phyloP scores from a whole-genome alignment of 164 flowering plant genomes.

The Litsea cubeba region DNA sequence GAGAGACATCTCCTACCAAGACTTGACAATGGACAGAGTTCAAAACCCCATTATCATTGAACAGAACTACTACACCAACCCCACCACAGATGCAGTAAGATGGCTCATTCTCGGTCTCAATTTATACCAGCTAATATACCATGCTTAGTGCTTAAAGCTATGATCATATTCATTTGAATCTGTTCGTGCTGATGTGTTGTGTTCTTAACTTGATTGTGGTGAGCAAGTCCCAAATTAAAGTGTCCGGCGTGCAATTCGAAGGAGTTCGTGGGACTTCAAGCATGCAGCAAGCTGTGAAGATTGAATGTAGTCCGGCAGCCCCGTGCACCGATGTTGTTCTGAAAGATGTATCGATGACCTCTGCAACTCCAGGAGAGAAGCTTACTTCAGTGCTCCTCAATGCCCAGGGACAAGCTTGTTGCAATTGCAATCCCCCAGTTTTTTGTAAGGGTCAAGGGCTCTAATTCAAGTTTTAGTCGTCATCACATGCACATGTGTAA shows the following conservation, averaged over 20 bases:
- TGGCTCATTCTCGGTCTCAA: neutral
- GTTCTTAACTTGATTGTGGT: neutral
- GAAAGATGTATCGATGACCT: neutral
- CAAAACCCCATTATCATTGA: constrained; percentile 54
- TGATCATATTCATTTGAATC: neutral
- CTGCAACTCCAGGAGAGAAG: neutral
- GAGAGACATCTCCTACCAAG: constrained; percentile 28
- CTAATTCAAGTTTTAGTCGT: no score
- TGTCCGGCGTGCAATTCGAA: neutral
- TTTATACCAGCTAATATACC: neutral
- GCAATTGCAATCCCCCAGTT: no score
- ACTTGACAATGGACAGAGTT: constrained; percentile 28
- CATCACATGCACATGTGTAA: no score
- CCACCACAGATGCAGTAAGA: neutral
- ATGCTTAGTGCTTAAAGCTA: neutral
- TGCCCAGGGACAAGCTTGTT: no score
- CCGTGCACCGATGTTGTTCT: constrained; percentile 6
- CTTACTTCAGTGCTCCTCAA: neutral
- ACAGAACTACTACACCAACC: constrained; percentile 34
- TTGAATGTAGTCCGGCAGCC: constrained; percentile 4
- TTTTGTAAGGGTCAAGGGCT: no score
- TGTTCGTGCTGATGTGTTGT: neutral
- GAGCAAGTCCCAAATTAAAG: neutral
- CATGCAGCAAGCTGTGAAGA: neutral
- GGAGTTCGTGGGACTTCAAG: constrained; percentile 6